Base-by-base conservation (phyloP, 2,329 filamentous ascomycete species). In the Xylaria arbuscula region DNA sequence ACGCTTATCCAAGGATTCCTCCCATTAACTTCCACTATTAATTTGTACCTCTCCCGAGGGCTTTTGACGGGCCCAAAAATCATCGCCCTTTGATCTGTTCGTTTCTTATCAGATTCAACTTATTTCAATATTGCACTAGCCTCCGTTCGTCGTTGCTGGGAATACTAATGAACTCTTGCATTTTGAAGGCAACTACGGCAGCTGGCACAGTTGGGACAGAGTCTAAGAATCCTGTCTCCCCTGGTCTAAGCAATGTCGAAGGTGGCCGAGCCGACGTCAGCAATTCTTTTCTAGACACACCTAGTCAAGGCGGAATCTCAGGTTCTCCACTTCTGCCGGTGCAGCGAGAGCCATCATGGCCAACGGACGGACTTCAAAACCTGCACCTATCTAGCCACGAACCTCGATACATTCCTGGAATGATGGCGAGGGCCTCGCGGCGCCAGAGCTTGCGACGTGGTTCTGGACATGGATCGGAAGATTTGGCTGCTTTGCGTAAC, bases 391-490 rank as follows among this genome's bases (percentile, higher is more conserved):
- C 84, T 13, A 88, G 85, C 3, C 85, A 82, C 57, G 91, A 93
- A 77, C 92, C 91, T 11, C 86, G 85, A 70, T 88, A 93, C 70
- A 92, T 93, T 72, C 92, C 92, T 0, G 92, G 92, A 0, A 86
- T 94, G 38, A 85, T 93, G 53, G 83, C 84, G 17, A 80, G 85
- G 63, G 83, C 83, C 75, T 81, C 81, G 56, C 80, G 84, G 60
- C 83, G 78, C 59, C 82, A 80, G 51, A 86, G 85, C 62, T 76
- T 77, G 67, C 76, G 80, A 47, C 78, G 80, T 64, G 76, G 75
- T 56, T 83, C 81, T 48, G 73, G 74, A 57, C 79, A 82, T 45
- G 81, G 82, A 66, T 76, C 76, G n/a, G 81, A 83, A 59, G 76
- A 78, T 45, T 68, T 50, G 8, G 69, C 36, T 63, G 74, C 73